Base-by-base conservation (phyloP, 768 basidiomycete species). In the Paxillus ammoniavirescens region DNA sequence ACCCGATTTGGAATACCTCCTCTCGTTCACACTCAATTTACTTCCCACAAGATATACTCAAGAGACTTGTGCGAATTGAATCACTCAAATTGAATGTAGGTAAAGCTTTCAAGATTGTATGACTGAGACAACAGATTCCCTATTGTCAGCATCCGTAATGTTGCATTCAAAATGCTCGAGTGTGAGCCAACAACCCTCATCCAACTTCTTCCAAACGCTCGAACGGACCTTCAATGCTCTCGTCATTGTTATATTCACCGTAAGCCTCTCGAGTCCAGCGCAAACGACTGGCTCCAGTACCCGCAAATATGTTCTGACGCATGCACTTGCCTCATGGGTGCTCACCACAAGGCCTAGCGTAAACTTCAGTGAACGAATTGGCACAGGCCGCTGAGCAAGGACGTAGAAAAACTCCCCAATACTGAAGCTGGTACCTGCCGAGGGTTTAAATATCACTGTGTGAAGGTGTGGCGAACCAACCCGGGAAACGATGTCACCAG, bases 381-480 rank as follows among this genome's bases (percentile, higher is more conserved):
- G 58, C 1, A 35, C 33, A 8, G 30, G 35, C n/a, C 49, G 52
- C 49, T 54, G 46, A 0, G 58, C 49, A 9, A 54, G 54, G 47
- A 49, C 33, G 1, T 3, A 17, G 37, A 58, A 50, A 21, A 59
- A 37, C 28, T 42, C 45, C 0, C 31, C 28, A 33, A 33, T 2
- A 14, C 58, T 3, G 1, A 3, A 21, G 2, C 21, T 21, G 21
- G 21, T 2, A 21, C 21, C 21, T 21, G 21, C 3, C 21, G 3
- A 21, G 21, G 21, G 3, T 21, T 21, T 21, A 21, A 59, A 44
- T 8, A 36, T 53, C 37, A 59, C 52, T 2, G 56, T 50, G 18
- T 9, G 15, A 41, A 59, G 58, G 42, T 49, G 50, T 5, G 52
- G 58, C 8, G 56, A 59, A 31, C 42, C 35, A 33, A 59, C 41